Base-by-base conservation (phyloP, 352 stramenopile genomes). In the Plasmopara viticola region DNA sequence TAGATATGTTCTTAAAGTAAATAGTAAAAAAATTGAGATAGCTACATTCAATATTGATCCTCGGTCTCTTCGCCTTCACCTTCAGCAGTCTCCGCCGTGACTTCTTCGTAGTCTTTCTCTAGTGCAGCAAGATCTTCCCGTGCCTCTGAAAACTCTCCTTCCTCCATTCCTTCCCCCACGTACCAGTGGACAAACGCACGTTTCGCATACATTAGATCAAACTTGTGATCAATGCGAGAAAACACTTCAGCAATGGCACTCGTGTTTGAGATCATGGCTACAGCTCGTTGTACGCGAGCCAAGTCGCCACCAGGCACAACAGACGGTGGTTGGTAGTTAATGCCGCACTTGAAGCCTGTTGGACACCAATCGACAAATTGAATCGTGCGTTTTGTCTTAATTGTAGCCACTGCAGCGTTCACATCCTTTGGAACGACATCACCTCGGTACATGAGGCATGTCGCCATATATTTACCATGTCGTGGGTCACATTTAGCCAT, bases 291-390 rank as follows among this genome's bases (percentile, higher is more conserved):
- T n/a, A n/a, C n/a, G n/a, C n/a, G n/a, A n/a, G n/a, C n/a, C n/a
- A n/a, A n/a, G n/a, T n/a, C n/a, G n/a, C n/a, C n/a, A n/a, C n/a
- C n/a, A n/a, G 95, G 94, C 51, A 99, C 96, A 28, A 98, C 91
- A 33, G 91, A 97, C 44, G 95, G 96, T 86, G 60, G 60, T 41
- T 68, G 60, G 44, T 68, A 68, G 47, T 68, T 68, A 52, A 68
- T 68, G 9, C 60, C 96, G 64, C 93, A 98, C 87, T 99, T 99
- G 86, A 99, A 99, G 45, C 95, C 95, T 44, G 96, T 99, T 3
- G 96, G 96, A 61, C 95, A 98, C 96, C 96, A 99, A 71, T 99
- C 96, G 25, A 99, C 96, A 61, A 99, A 99, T 72, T 99, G 96
- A 66, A 99, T 98, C 40, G 96, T 98, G 58, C 95, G 87, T 86